Base-by-base conservation (phyloP, 225 moss, liverwort and hornwort species). In the Physcomitrium patens region DNA sequence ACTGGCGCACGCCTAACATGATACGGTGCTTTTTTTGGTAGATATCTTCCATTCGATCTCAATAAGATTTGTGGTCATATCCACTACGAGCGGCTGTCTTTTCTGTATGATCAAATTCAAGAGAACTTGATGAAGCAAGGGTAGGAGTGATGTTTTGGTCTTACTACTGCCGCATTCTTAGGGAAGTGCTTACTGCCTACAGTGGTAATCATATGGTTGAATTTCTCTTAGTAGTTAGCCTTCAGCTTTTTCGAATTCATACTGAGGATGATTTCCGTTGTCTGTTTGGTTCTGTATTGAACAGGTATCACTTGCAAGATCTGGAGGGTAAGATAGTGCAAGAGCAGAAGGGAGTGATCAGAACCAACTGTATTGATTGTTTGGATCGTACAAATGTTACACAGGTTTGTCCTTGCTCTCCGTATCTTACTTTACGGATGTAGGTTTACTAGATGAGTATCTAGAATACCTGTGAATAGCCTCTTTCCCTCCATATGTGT, bases 311-410 rank as follows among this genome's bases (percentile, higher is more conserved):
- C 76, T 69, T 95, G 76, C 86, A 79, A 65, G 75, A 87, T 54
- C 85, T 86, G 52, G 76, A 86, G 69, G 94, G 90, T 47, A 88
- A 89, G 79, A 80, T 79, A 42, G 65, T 89, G 72, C 74, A 79
- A 67, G 87, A 89, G 68, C 99, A 99, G 70, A 85, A 69, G 77
- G 99, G 99, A n/a, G n/a, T n/a, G 28, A 77, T 91, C 48, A 87
- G 99, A 73, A 99, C 90, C 47, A 99, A 99, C 63, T 99, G 99
- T 74, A 88, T 99, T 76, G 99, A 99, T 85, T 99, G 99, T 80
- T 80, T 99, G 86, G 99, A 99, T 79, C 95, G 99, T 49, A 99
- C 99, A 18, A 99, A 99, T 73, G 99, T 99, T 45, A 93, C 95
- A 67, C 97, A 99, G 91, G 96, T 96, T 43, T 67, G 49, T 71